Base-by-base conservation (phyloP, 805 yeast species). In the Suhomyces sp. region DNA sequence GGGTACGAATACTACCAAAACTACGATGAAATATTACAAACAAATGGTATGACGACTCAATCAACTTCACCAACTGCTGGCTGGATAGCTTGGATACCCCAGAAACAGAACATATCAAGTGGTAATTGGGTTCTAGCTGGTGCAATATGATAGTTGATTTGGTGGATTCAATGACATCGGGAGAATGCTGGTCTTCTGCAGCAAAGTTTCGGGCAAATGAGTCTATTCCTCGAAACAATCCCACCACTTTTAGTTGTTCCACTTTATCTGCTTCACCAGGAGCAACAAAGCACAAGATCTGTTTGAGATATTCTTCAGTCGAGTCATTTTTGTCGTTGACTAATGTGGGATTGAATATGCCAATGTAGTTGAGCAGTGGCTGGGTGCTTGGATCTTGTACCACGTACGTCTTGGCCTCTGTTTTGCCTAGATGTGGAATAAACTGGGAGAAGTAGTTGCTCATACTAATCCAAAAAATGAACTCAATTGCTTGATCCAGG, bases 151-250 rank as follows among this genome's bases (percentile, higher is more conserved):
- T 60, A 13, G 71, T 56, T 2, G 71, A 65, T 13, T 59, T 60
- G 7, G 64, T 48, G 0, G 69, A 54, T 43, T 61, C 60, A 6
- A 73, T 65, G 3, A 65, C 59, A n/a, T 57, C 56, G 22, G 41
- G 41, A 2, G 20, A 2, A 6, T 19, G 3, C 8, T 37, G 13
- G 10, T 50, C 44, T 4, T 47, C 25, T 0, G 47, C 17, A 15
- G 55, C 57, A 50, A 73, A 71, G 31, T 62, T 67, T 3, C 53
- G 47, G 7, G 65, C 63, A 44, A 75, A 60, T 21, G 72, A 64
- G 43, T 61, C 63, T 2, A 72, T 62, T 3, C 78, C 78, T 44
- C 73, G 64, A 8, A 72, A 57, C 15, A 75, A 53, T 0, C 79
- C 78, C 8, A 75, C 55, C 2, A 66, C 51, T 27, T 68, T 63